Evolutionary conservation across 345 rosid genomes (phyloP), one percentile per base, ranked within the genome.

Genomic region (Citrus unshiu): DNA sequence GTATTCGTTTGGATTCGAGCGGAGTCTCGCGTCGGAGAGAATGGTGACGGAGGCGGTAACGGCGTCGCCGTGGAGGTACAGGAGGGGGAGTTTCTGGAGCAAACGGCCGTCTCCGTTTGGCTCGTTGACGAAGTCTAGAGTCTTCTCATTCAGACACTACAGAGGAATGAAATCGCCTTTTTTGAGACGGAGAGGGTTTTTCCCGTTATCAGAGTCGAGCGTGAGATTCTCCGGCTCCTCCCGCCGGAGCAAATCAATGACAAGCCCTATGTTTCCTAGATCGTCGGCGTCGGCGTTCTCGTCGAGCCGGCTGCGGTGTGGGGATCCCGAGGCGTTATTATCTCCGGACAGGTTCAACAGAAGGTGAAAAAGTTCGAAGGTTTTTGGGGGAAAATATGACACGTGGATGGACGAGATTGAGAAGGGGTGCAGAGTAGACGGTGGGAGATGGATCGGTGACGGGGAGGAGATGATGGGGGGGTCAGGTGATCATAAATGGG

Each of bases 311-410:
- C 77, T 93, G 22, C 80, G 99, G 82, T 95, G 99, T 76, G 99
- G 99, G 64, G 98, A 95, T 86, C 99, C 99, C 25, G 99, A 95
- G 88, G 99, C 99, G 51, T 71, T 95, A 56, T 77, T 95, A 3
- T 95, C 99, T 63, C 99, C 99, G 89, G 98, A 95, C 84, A 89
- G 99, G 78, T 92, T 91, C 64, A 90, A 84, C 84, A 60, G 88
- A 25, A 83, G 96, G 74, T 88, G 59, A 77, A 37, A 51, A 43
- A 8, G 3, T 18, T 29, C 21, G n/a, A 24, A 9, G 27, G 4
- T 21, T 19, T 22, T 4, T 8, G 2, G 40, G 2, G 40, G 0
- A 8, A 7, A 39, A 35, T 4, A 61, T 5, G 85, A 86, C 97
- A 91, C 94, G 95, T 89, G 92, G 89, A 90, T 32, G 89, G 87